Conservation (phyloP, 495 filamentous ascomycete genomes). For the Penicillium paxilli region DNA sequence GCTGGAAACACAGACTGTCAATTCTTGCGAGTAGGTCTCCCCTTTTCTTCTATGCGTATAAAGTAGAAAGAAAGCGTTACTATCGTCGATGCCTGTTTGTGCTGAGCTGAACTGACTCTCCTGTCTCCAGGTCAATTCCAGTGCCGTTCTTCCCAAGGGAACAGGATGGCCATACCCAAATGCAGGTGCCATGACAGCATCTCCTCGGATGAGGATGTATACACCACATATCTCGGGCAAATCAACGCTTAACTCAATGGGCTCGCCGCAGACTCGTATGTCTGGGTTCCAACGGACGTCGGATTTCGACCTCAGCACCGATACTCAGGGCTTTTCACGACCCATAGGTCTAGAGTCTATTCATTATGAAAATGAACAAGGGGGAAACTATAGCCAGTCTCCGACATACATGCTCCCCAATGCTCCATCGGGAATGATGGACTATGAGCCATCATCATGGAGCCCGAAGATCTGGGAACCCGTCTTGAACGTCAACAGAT, state of each 20-base stretch:
- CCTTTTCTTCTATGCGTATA: not conserved
- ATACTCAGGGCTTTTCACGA: slow-evolving; percentile 23
- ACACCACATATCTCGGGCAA: slow-evolving; percentile 17
- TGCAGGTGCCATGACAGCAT: slow-evolving; percentile 14
- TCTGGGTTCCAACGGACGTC: slow-evolving; percentile 19
- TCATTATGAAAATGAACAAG: slow-evolving; percentile 35
- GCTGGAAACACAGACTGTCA: slow-evolving; percentile 70
- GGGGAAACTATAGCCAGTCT: slow-evolving; percentile 26
- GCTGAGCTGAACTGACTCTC: not conserved
- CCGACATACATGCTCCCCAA: slow-evolving; percentile 32
- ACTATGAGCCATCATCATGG: slow-evolving; percentile 30
- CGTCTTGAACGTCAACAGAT: slow-evolving; percentile 16
- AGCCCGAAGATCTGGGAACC: slow-evolving; percentile 28
- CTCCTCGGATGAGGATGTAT: slow-evolving; percentile 24
- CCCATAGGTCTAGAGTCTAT: slow-evolving; percentile 23
- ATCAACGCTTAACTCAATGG: slow-evolving; percentile 13
- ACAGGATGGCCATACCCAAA: slow-evolving; percentile 33
- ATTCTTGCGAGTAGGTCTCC: slow-evolving; percentile 70
- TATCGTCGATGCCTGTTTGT: too few species aligned
- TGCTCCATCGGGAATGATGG: slow-evolving; percentile 24
- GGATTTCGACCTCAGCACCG: slow-evolving; percentile 29
- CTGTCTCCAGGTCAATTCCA: slow-evolving; percentile 20
- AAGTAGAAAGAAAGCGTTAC: too few species aligned
- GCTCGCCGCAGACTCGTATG: slow-evolving; percentile 18
- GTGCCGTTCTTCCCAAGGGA: slow-evolving; percentile 21